Evolutionary conservation across 768 basidiomycete species (phyloP).

Genomic region (Hygrophorus russula): DNA sequence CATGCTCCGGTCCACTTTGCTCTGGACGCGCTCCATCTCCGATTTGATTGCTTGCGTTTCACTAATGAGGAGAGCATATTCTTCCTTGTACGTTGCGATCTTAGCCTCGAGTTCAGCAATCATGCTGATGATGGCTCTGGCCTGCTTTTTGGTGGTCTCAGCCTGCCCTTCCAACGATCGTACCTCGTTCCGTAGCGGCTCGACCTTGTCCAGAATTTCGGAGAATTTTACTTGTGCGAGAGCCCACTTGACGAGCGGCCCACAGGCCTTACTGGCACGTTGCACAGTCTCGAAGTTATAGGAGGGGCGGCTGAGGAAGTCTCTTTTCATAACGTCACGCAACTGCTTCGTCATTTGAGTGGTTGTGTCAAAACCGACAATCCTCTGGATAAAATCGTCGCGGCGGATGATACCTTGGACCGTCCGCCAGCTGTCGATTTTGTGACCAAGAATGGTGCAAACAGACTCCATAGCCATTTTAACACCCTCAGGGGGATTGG

Average conservation of each 20-base stretch:
- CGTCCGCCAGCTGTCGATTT: conserved; percentile 93
- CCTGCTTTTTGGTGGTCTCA: conserved; percentile 91
- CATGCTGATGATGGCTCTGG: conserved; percentile 79
- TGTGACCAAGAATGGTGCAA: conserved; percentile 91
- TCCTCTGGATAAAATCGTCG: conserved; percentile 92
- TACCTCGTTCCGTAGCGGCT: conserved; percentile 92
- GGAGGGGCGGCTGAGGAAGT: conserved; percentile 81
- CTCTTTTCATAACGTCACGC: conserved; percentile 85
- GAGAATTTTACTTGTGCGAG: conserved; percentile 96
- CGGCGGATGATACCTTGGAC: conserved; percentile 93
- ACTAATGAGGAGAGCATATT: conserved; percentile 93
- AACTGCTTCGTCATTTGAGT: conserved; percentile 82
- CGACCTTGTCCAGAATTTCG: conserved; percentile 93
- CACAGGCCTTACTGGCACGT: conserved; percentile 92
- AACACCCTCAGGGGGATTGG: conserved; percentile 95
- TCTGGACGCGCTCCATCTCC: conserved; percentile 97
- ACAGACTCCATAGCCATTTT: conserved; percentile 99
- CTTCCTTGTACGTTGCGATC: conserved; percentile 90
- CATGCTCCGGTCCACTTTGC: conserved; percentile 96
- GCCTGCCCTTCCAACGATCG: conserved; percentile 88
- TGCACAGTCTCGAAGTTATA: conserved; percentile 96
- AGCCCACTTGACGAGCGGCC: conserved; percentile 97
- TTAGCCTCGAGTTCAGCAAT: conserved; percentile 88
- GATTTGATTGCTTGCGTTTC: conserved; percentile 94
- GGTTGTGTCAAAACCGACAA: conserved; percentile 91